These are phyloP conservation scores for Gnetum montanum DNA, from an alignment of 75 land plant species.

Conservation along the genomic window DNA sequence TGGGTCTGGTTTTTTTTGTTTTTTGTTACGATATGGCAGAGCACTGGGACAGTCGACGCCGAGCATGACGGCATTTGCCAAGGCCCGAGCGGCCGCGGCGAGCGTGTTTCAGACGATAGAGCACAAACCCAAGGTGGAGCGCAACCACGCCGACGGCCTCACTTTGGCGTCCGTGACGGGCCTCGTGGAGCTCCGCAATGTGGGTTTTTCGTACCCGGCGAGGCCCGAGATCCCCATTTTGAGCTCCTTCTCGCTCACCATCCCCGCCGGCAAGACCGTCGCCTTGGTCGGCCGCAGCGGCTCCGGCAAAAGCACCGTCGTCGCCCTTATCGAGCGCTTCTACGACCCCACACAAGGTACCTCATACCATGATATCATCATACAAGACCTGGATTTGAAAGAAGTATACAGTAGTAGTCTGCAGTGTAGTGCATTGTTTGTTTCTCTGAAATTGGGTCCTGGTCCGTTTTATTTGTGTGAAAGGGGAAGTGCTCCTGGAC, in stretches of 20 bases:
- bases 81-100: conserved; percentile 76
- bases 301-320: conserved; percentile 91
- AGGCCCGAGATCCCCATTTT: conserved; percentile 69
- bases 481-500: conserved; percentile 63
- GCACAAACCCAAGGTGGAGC: conserved; percentile 52
- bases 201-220: conserved; percentile 73
- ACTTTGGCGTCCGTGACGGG: conserved; percentile 60
- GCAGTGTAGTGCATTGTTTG: not conserved
- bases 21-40: conserved; percentile 19
- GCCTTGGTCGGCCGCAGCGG: conserved; percentile 92
- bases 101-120: conserved; percentile 67
- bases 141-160: conserved; percentile 35
- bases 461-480: not conserved
- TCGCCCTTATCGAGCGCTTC: conserved; percentile 81
- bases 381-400: not conserved
- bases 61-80: conserved; percentile 72
- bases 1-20: not conserved
- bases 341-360: conserved; percentile 73
- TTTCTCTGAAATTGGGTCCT: not conserved
- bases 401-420: not conserved
- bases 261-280: conserved; percentile 77
- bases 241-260: conserved; percentile 42
- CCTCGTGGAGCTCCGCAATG: conserved; percentile 62
- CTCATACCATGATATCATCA: not conserved
- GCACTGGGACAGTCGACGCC: conserved; percentile 79